These are phyloP conservation scores for Boletus pseudo-olivaceus DNA, from an alignment of 768 basidiomycete species.

Conservation along the genomic window DNA sequence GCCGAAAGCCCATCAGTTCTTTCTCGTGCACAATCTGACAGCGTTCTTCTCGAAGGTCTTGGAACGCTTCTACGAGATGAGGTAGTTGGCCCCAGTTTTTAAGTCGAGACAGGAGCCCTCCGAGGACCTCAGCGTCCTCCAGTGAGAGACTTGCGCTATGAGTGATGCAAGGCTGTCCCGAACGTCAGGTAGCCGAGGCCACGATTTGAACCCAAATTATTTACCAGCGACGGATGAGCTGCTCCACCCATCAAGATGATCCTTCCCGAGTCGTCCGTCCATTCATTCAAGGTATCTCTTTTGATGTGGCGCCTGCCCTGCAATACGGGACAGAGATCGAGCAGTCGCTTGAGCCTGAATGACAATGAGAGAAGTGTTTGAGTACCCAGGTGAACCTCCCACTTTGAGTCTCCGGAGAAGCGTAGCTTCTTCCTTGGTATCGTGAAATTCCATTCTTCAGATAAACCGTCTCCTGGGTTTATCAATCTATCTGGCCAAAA, in stretches of 20 bases:
- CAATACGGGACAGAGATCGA: conserved; percentile 34
- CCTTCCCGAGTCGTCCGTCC: conserved; percentile 45
- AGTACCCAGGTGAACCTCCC: conserved; percentile 3
- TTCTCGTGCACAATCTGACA: conserved; percentile 38
- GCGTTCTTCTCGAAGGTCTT: conserved; percentile 50
- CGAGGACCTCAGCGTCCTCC: conserved; percentile 30
- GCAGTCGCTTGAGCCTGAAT: conserved; percentile 32
- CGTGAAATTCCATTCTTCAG: conserved; percentile 30
- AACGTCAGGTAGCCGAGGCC: background rate
- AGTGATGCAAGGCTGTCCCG: conserved; percentile 44
- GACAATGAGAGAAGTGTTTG: background rate
- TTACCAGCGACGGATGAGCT: conserved; percentile 50
- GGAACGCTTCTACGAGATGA: conserved; percentile 48
- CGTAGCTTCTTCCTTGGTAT: conserved; percentile 33
- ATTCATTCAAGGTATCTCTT: conserved; percentile 34
- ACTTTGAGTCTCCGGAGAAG: conserved; percentile 36
- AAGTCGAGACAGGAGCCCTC: conserved; percentile 37
- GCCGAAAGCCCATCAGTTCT: conserved; percentile 39
- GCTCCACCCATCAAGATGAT: conserved; percentile 55
- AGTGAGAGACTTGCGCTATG: conserved; percentile 28
- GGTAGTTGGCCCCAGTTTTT: conserved; percentile 42
- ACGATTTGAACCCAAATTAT: conserved; percentile 7
- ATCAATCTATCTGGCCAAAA: conserved; percentile 36
- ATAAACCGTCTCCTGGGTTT: conserved; percentile 25
- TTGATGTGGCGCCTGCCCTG: conserved; percentile 35